These are phyloP conservation scores for Adansonia digitata DNA, from an alignment of 345 rosid species.

Conservation along the genomic window DNA sequence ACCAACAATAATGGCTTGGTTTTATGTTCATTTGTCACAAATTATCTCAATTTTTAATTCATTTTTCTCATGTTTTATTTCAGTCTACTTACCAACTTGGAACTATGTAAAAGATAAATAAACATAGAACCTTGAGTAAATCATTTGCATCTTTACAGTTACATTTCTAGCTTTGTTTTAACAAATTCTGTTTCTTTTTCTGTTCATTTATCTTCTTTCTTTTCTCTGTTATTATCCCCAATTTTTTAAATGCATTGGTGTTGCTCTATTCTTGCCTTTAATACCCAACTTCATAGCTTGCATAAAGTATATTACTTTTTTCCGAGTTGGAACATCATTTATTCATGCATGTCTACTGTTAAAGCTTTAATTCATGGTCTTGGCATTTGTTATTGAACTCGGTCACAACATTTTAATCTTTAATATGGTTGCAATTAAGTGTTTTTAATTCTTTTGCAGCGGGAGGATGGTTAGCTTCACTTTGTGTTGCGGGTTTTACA, in stretches of 20 bases:
- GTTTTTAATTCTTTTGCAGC: conserved; percentile 35
- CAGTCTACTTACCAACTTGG: not conserved
- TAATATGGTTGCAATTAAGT: conserved; percentile 3
- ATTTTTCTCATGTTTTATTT: not conserved
- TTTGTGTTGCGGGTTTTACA: conserved; percentile 80
- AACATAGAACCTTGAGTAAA: not conserved
- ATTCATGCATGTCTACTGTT: not conserved
- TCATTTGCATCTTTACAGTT: not conserved
- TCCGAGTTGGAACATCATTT: not conserved
- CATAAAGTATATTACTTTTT: not conserved
- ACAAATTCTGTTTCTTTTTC: not conserved
- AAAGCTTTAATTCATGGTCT: not conserved
- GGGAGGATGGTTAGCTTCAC: conserved; percentile 94
- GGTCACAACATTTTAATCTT: not conserved
- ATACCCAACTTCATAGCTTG: not conserved
- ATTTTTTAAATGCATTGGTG: not conserved
- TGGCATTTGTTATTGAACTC: not conserved
- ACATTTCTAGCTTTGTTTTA: not conserved
- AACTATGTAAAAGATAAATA: not conserved
- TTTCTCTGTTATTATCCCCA: not conserved
- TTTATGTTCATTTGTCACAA: not conserved
- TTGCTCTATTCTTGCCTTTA: not conserved
- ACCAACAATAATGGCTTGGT: not conserved
- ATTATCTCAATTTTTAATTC: not conserved
- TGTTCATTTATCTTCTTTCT: not conserved